Conservation (phyloP, 495 filamentous ascomycete genomes). For the Aspergillus olivimuriae region DNA sequence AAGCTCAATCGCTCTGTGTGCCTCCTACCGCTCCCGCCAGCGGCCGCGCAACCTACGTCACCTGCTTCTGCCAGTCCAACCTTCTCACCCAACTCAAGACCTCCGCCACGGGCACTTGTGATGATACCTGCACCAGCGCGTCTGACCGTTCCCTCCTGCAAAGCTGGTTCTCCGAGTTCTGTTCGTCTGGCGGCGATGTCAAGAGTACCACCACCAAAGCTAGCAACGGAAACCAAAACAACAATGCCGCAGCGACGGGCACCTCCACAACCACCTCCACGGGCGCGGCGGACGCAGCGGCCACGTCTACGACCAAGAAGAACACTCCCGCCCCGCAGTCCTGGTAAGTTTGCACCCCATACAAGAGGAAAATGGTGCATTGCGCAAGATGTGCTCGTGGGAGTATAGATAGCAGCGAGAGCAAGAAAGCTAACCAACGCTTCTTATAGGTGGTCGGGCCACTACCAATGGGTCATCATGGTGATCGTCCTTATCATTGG, state of each 20-base stretch:
- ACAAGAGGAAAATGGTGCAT: too few relatives aligned
- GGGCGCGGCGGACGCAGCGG: too few relatives aligned
- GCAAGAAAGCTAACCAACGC: too few relatives aligned
- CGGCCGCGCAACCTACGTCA: conserved; percentile 34
- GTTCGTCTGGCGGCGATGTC: conserved; percentile 21
- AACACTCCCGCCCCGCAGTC: conserved; percentile 14
- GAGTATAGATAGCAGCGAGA: too few relatives aligned
- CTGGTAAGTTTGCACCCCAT: conserved; percentile 25
- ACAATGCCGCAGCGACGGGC: conserved; percentile 10
- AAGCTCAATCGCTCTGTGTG: conserved; percentile 41
- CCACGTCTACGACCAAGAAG: conserved; percentile 8
- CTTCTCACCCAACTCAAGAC: conserved; percentile 34
- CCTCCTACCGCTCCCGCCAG: conserved; percentile 27
- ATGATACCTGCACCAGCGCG: conserved; percentile 26
- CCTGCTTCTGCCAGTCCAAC: conserved; percentile 51
- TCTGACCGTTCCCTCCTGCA: conserved; percentile 35
- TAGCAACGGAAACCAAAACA: conserved; percentile 14
- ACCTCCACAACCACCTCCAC: conserved; percentile 11
- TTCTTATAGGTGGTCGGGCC: conserved; percentile 38
- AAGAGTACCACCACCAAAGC: conserved; percentile 14
- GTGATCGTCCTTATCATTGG: conserved; percentile 44
- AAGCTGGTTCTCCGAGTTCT: conserved; percentile 45
- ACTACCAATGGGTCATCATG: conserved; percentile 51
- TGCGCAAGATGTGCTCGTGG: too few relatives aligned
- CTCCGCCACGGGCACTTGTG: conserved; percentile 28